phyloP scores from a whole-genome alignment of 2,329 filamentous ascomycete species.

The Neobulgaria alba region DNA sequence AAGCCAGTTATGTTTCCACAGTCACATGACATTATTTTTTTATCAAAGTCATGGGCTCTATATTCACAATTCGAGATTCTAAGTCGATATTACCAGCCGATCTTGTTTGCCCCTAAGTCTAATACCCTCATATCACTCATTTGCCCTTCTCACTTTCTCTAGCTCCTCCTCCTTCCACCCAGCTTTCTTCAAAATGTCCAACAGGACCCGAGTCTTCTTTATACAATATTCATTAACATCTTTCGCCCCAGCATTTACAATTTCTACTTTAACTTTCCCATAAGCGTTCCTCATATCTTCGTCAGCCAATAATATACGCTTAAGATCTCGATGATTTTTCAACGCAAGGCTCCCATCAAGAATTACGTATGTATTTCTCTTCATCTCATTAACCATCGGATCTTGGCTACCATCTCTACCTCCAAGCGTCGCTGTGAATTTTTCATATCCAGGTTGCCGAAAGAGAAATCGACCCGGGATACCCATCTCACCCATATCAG shows the following conservation, averaged over 20 bases:
- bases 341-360: conserved; percentile 28
- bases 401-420: too few species aligned
- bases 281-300: conserved; percentile 26
- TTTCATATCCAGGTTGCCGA: conserved; percentile 22
- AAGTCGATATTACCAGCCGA: too few species aligned
- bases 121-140: too few species aligned
- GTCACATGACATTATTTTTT: too few species aligned
- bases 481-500: conserved; percentile 30
- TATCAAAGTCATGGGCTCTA: too few species aligned
- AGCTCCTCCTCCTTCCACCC: conserved; percentile 18
- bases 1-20: too few species aligned
- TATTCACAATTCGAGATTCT: too few species aligned
- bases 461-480: conserved; percentile 30
- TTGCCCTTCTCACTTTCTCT: conserved; percentile 11
- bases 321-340: conserved; percentile 32
- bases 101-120: too few species aligned
- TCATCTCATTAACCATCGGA: conserved; percentile 8
- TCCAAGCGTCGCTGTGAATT: too few species aligned
- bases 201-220: conserved; percentile 16
- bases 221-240: conserved; percentile 12
- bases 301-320: conserved; percentile 29
- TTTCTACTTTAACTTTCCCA: conserved; percentile 12
- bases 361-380: conserved; percentile 32
- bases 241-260: conserved; percentile 7
- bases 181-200: conserved; percentile 17